Percentiles rank a stretch among this genome's conserved stretches.
Evolutionary conservation across 2,329 filamentous ascomycete species (phyloP).

Genomic region (Cryphonectria naterciae): DNA sequence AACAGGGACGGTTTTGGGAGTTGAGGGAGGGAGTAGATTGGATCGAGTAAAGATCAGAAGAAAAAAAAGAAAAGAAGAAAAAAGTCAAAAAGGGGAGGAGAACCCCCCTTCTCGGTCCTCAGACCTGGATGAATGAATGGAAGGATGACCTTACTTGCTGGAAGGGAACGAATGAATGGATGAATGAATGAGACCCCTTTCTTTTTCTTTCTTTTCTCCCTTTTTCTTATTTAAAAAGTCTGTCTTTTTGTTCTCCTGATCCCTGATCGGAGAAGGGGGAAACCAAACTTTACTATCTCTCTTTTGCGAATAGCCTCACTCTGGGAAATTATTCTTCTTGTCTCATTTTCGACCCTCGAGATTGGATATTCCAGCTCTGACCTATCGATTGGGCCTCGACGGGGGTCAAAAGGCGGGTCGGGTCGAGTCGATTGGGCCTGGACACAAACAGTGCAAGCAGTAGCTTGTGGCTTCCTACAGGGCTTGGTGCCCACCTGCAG

Average conservation of each 20-base stretch:
- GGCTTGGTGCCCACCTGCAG: not conserved
- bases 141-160: not conserved
- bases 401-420: not conserved
- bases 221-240: not conserved
- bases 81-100: conserved; percentile 16
- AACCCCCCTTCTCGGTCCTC: not conserved
- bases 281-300: not conserved
- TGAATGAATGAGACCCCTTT: not conserved
- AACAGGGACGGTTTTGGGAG: not conserved
- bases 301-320: conserved; percentile 8
- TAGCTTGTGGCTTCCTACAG: not conserved
- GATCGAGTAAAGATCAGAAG: conserved; percentile 3
- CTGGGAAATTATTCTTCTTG: not conserved
- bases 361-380: not conserved
- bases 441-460: not conserved
- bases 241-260: not conserved
- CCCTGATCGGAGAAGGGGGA: not conserved
- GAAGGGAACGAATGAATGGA: not conserved
- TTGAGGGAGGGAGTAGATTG: not conserved
- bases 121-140: not conserved
- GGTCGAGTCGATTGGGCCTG: not conserved
- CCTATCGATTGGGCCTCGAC: not conserved
- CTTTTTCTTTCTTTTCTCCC: not conserved
- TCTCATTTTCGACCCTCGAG: not conserved
- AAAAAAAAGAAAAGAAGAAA: not conserved